Percentiles rank a stretch among this genome's conserved stretches.
Conservation (phyloP, 202 grass and related monocot species). For the Schoenoplectus triqueter region DNA sequence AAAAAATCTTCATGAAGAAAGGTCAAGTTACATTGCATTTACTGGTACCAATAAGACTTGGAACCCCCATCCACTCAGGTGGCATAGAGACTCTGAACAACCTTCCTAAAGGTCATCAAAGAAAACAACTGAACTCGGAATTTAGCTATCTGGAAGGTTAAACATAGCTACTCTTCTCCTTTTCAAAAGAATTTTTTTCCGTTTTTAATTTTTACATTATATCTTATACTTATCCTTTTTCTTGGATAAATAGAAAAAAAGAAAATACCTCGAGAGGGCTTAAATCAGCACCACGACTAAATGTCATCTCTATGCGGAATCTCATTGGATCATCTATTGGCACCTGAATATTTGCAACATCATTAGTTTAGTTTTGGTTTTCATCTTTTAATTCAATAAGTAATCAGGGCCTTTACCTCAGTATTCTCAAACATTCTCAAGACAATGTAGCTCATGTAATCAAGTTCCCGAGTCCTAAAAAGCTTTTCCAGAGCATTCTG, state of each 20-base stretch:
- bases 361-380: conserved; percentile 27
- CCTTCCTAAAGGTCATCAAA: conserved; percentile 1
- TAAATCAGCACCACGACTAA: conserved; percentile 89
- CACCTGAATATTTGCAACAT: conserved; percentile 51
- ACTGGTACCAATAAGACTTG: background rate
- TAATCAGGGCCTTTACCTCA: conserved; percentile 55
- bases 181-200: background rate
- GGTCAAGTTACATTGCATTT: background rate
- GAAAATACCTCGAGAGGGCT: conserved; percentile 69
- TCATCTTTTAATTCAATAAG: conserved; percentile 28
- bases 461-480: conserved; percentile 79
- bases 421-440: conserved; percentile 95
- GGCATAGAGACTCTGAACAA: conserved; percentile 14
- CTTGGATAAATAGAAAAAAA: conserved; percentile 16
- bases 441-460: conserved; percentile 98
- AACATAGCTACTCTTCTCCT: background rate
- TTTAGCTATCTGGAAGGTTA: conserved; percentile 9
- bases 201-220: too few relatives aligned
- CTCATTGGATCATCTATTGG: conserved; percentile 87
- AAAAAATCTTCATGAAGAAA: background rate
- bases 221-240: background rate
- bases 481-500: conserved; percentile 56
- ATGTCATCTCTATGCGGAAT: conserved; percentile 98
- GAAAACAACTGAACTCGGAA: background rate
- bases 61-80: background rate